Base-by-base conservation (phyloP, 495 filamentous ascomycete genomes). In the Glonium stellatum region DNA sequence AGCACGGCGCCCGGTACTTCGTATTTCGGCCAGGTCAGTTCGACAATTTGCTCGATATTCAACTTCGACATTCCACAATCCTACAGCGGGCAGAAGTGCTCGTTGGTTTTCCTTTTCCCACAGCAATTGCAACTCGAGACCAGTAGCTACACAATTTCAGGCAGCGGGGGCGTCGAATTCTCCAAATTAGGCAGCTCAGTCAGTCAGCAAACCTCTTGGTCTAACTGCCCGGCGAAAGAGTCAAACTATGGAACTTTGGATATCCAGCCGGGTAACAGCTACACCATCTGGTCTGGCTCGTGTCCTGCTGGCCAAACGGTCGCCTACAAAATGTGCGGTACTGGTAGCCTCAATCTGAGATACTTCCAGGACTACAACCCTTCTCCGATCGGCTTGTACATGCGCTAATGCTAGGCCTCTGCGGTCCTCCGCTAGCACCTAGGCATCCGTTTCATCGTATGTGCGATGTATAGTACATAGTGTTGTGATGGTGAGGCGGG, bases 81-180 rank as follows among this genome's bases (percentile, higher is more conserved):
- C 11, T 74, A 80, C 67, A 67, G 75, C 41, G 80, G 76, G 49
- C 81, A 82, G 71, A 85, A 76, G 0, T 90, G 87, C 71, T 75
- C 75, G 35, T 77, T 88, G 8, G 70, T 87, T 54, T 88, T 90
- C 76, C 73, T 87, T 39, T 81, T 88, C 71, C 86, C 87, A 5
- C 58, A 72, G 51, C 67, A 74, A 58, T 15, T 15, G 4, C 12
- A 57, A 21, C 63, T 55, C 4, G 47, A 12, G 3, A 76, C n/a
- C n/a, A 18, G n/a, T 12, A 23, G n/a, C 22, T 50, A 18, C 47
- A 50, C 47, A 11, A 11, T 23, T n/a, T 18, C n/a, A 15, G n/a
- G n/a, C 3, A 23, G 22, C 22, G 47, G 47, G 11, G 47, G 47
- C 47, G 23, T 50, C 47, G 22, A 18, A 1, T 18, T 50, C 22